Conservation (phyloP, 139 green algal genomes). For the Zygnema circumcarinatum region DNA sequence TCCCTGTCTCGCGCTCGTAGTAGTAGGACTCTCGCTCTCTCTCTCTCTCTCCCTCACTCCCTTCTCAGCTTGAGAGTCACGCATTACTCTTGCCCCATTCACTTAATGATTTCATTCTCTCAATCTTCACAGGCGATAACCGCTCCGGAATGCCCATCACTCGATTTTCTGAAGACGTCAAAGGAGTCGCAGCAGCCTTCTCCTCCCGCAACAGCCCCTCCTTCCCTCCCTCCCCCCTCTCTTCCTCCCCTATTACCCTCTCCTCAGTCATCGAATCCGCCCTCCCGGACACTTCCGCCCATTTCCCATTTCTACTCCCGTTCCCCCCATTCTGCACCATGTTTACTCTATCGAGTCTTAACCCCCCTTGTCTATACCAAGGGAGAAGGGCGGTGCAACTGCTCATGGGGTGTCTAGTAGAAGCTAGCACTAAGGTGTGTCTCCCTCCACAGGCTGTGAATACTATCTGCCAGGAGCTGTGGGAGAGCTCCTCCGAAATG, state of each 20-base stretch:
- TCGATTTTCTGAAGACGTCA: no score
- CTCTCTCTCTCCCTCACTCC: neutral
- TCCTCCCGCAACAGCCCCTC: neutral
- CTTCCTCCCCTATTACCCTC: neutral
- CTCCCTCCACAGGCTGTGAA: constrained; percentile 36
- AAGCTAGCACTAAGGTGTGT: constrained; percentile 41
- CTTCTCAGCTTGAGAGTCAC: neutral
- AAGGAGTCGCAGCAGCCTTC: no score
- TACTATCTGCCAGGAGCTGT: constrained; percentile 34
- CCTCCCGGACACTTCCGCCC: neutral
- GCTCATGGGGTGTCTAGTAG: neutral
- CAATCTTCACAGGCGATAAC: neutral
- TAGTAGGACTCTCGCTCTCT: neutral
- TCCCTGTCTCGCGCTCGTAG: neutral
- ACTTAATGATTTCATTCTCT: neutral
- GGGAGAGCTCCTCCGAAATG: neutral
- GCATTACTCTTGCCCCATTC: neutral
- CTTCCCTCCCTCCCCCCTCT: neutral
- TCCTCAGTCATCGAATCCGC: neutral
- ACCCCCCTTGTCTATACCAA: neutral
- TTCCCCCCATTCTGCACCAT: neutral
- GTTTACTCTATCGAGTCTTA: neutral
- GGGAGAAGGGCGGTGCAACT: constrained; percentile 3
- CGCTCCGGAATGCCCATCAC: no score
- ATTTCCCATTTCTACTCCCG: neutral